Conservation (phyloP, 2,329 filamentous ascomycete species). For the Plenodomus biglobosus region DNA sequence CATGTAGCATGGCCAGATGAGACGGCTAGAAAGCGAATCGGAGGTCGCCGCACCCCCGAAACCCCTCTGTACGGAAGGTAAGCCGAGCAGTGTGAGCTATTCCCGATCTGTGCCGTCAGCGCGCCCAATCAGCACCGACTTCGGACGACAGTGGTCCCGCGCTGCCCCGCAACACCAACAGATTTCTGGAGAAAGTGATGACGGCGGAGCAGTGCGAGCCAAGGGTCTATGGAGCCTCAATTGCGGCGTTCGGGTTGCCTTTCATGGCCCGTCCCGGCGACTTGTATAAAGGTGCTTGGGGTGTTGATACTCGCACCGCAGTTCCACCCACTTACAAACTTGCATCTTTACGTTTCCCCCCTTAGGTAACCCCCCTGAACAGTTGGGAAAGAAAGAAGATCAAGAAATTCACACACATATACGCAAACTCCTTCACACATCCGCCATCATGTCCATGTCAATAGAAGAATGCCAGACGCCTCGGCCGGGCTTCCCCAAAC, state of each 20-base stretch:
- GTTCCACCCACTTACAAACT: background rate
- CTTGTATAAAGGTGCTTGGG: background rate
- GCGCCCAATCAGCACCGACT: constrained; percentile 1
- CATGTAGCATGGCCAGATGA: too few relatives aligned
- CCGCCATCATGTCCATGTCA: constrained; percentile 40
- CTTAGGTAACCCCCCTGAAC: background rate
- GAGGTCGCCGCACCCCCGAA: background rate
- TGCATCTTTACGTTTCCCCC: background rate
- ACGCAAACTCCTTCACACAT: background rate
- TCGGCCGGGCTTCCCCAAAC: constrained; percentile 30
- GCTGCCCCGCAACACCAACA: constrained; percentile 23
- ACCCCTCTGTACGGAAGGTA: constrained; percentile 9
- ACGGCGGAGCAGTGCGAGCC: constrained; percentile 17
- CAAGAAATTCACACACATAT: background rate
- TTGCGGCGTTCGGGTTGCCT: constrained; percentile 1
- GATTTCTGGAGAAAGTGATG: too few relatives aligned
- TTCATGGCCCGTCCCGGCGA: too few relatives aligned
- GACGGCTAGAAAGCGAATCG: background rate
- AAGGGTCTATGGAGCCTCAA: background rate
- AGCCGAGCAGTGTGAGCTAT: constrained; percentile 10
- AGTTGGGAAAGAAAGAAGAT: too few relatives aligned
- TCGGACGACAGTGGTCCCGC: constrained; percentile 24
- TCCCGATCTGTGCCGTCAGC: constrained; percentile 5
- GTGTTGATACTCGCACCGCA: background rate
- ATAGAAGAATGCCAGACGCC: constrained; percentile 31